Evolutionary conservation across 1,139 yeast species (phyloP).

Genomic region (Pneumocystis murina): DNA sequence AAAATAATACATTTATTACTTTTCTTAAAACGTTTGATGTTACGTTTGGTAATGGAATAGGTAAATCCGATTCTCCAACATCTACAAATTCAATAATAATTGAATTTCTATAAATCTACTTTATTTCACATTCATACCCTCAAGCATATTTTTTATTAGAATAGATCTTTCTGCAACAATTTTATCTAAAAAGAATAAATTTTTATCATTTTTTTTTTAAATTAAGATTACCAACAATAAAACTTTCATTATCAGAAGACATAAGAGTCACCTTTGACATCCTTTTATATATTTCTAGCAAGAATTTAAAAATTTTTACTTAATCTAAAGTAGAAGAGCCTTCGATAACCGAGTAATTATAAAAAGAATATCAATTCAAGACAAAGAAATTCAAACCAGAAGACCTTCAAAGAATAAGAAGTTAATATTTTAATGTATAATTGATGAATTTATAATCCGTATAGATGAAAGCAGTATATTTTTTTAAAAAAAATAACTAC

Average conservation of each 20-base stretch:
- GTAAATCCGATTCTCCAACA: conserved; percentile 60
- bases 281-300: background rate
- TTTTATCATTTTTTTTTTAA: background rate
- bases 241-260: background rate
- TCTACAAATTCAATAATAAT: conserved; percentile 23
- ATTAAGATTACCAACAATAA: background rate
- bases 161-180: conserved; percentile 84
- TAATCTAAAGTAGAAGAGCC: too few relatives aligned
- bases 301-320: too few relatives aligned
- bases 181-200: conserved; percentile 43
- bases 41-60: conserved; percentile 44
- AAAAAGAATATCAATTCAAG: too few relatives aligned
- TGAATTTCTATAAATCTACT: background rate
- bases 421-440: too few relatives aligned
- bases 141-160: conserved; percentile 78
- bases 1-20: conserved; percentile 7
- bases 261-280: conserved; percentile 1
- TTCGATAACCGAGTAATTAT: too few relatives aligned
- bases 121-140: conserved; percentile 46
- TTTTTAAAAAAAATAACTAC: background rate
- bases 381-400: too few relatives aligned
- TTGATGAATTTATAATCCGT: too few relatives aligned
- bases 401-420: too few relatives aligned
- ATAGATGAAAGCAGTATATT: background rate
- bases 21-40: conserved; percentile 61